Percentiles rank a stretch among this genome's conserved stretches.
These are phyloP conservation scores for Aspergillus heteromorphus DNA, from an alignment of 495 filamentous ascomycete species.

Conservation along the genomic window DNA sequence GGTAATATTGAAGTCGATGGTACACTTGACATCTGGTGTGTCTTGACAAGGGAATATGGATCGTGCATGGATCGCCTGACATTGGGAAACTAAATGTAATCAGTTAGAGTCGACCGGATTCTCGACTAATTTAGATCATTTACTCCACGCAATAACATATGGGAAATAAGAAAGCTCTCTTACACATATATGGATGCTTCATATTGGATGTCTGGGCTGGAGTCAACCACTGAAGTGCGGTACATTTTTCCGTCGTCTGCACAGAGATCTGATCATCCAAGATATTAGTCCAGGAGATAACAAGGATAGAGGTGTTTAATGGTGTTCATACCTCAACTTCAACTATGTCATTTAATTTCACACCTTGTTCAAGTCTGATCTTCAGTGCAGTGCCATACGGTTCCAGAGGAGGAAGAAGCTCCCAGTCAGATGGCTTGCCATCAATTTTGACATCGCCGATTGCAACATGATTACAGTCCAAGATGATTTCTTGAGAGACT, in stretches of 20 bases:
- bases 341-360: constrained; percentile 56
- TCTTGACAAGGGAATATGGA: constrained; percentile 96
- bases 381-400: constrained; percentile 77
- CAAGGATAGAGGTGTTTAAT: background rate
- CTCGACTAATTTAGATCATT: no score
- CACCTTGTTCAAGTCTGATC: constrained; percentile 59
- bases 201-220: constrained; percentile 88
- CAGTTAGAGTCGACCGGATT: no score
- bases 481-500: constrained; percentile 65
- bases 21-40: constrained; percentile 90
- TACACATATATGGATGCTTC: constrained; percentile 90
- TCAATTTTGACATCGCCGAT: constrained; percentile 62
- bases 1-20: constrained; percentile 79
- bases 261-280: constrained; percentile 41
- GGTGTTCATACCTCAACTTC: constrained; percentile 50
- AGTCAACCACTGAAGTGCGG: constrained; percentile 88
- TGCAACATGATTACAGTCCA: constrained; percentile 80
- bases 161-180: constrained; percentile 14
- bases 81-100: constrained; percentile 66
- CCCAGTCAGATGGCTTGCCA: constrained; percentile 58
- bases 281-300: background rate
- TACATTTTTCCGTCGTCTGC: constrained; percentile 77
- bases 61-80: constrained; percentile 90
- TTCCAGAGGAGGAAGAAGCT: constrained; percentile 58
- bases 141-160: no score